Percentiles rank a stretch among this genome's conserved stretches.
phyloP scores from a whole-genome alignment of 78 protist species.

The Dictyostelium intermedium region DNA sequence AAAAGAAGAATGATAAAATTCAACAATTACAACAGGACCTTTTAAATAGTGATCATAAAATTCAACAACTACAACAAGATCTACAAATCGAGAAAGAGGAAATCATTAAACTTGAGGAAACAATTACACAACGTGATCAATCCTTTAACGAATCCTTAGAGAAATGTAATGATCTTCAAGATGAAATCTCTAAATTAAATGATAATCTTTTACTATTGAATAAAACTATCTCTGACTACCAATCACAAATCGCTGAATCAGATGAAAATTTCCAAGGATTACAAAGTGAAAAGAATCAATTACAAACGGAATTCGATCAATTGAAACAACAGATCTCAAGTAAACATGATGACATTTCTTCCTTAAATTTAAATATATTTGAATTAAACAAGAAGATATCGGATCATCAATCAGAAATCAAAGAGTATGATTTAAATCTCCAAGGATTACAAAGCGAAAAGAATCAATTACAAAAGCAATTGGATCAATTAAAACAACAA shows the following conservation, averaged over 20 bases:
- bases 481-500: neutral
- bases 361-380: neutral
- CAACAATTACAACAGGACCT: neutral
- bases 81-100: neutral
- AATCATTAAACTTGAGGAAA: neutral
- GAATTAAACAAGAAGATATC: neutral
- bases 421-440: neutral
- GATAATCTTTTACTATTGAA: neutral
- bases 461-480: neutral
- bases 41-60: neutral
- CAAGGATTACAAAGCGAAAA: neutral
- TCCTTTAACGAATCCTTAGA: neutral
- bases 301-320: neutral
- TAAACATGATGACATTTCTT: neutral
- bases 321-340: neutral
- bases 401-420: neutral
- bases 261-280: neutral
- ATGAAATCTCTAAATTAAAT: neutral
- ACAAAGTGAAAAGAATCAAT: neutral
- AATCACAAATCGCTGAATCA: neutral
- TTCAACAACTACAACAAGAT: neutral
- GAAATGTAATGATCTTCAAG: neutral
- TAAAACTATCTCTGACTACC: neutral
- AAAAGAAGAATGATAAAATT: neutral
- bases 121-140: neutral